These are phyloP conservation scores for Pueraria montana DNA, from an alignment of 306 rosid genomes.

Conservation along the genomic window DNA sequence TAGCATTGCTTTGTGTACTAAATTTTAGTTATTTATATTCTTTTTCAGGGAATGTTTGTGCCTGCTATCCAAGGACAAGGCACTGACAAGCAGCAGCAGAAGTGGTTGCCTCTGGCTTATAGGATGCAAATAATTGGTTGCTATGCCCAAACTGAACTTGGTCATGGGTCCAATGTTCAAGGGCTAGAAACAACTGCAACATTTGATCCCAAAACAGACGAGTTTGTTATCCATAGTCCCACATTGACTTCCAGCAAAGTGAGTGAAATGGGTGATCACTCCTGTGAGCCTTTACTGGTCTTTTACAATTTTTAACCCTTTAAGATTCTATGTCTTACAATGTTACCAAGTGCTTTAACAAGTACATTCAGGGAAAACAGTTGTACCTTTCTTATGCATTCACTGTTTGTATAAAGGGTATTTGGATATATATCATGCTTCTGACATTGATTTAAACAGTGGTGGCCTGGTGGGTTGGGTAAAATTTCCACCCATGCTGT, in stretches of 20 bases:
- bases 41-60: slow-evolving; percentile 88
- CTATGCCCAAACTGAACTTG: slow-evolving; percentile 99
- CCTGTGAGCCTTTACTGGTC: background rate
- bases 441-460: slow-evolving; percentile 62
- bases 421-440: slow-evolving; percentile 42
- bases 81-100: slow-evolving; percentile 88
- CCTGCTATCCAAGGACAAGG: slow-evolving; percentile 93
- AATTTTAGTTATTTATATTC: slow-evolving; percentile 37
- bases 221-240: slow-evolving; percentile 89
- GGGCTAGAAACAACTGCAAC: slow-evolving; percentile 99
- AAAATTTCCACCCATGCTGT: slow-evolving; percentile 87
- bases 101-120: slow-evolving; percentile 92
- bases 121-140: slow-evolving; percentile 98
- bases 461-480: slow-evolving; percentile 99
- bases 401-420: background rate
- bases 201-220: slow-evolving; percentile 85
- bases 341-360: slow-evolving; percentile 15
- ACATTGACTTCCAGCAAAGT: slow-evolving; percentile 97
- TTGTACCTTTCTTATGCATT: background rate
- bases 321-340: slow-evolving; percentile 32
- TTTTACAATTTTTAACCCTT: background rate
- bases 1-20: slow-evolving; percentile 19
- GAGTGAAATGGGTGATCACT: slow-evolving; percentile 48
- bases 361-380: slow-evolving; percentile 15
- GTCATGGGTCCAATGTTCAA: slow-evolving; percentile 98